Base-by-base conservation (phyloP, 495 filamentous ascomycete genomes). In the Trichodelitschia bisporula region DNA sequence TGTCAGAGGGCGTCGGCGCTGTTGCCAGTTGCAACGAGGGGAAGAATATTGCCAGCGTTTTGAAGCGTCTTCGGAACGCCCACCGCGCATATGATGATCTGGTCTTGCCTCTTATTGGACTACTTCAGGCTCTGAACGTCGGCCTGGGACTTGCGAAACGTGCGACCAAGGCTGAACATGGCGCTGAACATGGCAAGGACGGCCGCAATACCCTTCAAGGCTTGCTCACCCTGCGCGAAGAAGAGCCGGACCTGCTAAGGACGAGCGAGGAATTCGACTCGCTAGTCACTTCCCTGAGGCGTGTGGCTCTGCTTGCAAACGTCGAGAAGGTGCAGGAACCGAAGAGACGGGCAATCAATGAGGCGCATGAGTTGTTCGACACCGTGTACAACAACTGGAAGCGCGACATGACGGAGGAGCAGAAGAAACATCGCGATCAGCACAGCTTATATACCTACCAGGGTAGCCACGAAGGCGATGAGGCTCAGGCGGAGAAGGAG, bases 51-150 rank as follows among this genome's bases (percentile, higher is more conserved):
- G 55, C 52, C 4, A 66, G 73, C 33, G 59, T 90, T 6, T 63
- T 69, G 21, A 45, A 46, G 14, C 62, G 83, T 23, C 56, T 97
- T 16, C 59, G 54, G 1, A 51, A 60, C 1, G 56, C 66, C 14
- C 83, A 76, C 44, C 60, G 65, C 25, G 66, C 64, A 19, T 95
- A 91, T 39, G 73, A 77, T 32, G 86, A 99, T 47, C 58, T 95
- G 29, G 73, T 72, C 0, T 58, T 59, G 28, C 83, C 83, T 2
- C 54, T 79, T 24, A 58, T 83, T 35, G 77, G 72, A 27, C 80
- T 93, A 39, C 59, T 95, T 5, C 66, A 75, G 32, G 72, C 77
- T 32, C 56, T 99, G 8, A 72, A 74, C 37, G 46, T 84, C 33
- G 79, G 82, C 9, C 43, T 90, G 18, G 72, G 62, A 11, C 48